Conservation (phyloP, 805 yeast genomes). For the Zygoascus flipseniorum region DNA sequence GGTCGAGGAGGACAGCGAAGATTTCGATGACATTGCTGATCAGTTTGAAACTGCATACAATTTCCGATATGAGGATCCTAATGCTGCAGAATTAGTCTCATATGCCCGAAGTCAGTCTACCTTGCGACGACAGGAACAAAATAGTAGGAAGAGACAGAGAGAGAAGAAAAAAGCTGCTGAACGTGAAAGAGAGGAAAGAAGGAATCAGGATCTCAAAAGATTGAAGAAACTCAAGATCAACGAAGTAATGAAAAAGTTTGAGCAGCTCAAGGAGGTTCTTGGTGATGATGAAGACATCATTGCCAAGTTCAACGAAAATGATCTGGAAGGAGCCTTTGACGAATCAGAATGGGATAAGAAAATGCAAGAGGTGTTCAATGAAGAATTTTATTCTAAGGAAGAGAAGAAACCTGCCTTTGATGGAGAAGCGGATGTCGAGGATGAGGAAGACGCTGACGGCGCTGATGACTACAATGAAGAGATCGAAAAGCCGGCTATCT, state of each 20-base stretch:
- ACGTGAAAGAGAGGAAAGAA: conserved; percentile 42
- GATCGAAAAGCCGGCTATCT: conserved; percentile 10
- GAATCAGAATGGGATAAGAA: conserved; percentile 86
- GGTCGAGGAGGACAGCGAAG: conserved; percentile 59
- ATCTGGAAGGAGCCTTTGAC: conserved; percentile 81
- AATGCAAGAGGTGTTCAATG: conserved; percentile 78
- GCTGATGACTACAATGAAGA: conserved; percentile 16
- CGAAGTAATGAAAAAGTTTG: conserved; percentile 63
- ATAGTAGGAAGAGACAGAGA: conserved; percentile 74
- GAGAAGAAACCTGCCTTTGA: conserved; percentile 58
- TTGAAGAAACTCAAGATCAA: conserved; percentile 70
- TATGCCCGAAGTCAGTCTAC: conserved; percentile 93
- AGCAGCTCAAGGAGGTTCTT: conserved; percentile 55
- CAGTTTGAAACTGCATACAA: conserved; percentile 87
- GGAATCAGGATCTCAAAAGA: conserved; percentile 54
- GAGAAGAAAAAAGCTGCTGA: conserved; percentile 54
- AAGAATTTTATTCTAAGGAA: conserved; percentile 59
- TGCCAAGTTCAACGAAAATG: conserved; percentile 53
- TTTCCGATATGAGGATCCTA: conserved; percentile 89
- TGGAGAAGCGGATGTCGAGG: conserved; percentile 31
- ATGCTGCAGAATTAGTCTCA: conserved; percentile 81
- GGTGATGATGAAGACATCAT: conserved; percentile 49
- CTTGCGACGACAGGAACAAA: conserved; percentile 67
- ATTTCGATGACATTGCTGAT: conserved; percentile 88
- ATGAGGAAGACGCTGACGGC: conserved; percentile 17